Evolutionary conservation across 331 rosid species (phyloP), one percentile per base, ranked within the genome.

Genomic region (Erythrophleum ivorense): DNA sequence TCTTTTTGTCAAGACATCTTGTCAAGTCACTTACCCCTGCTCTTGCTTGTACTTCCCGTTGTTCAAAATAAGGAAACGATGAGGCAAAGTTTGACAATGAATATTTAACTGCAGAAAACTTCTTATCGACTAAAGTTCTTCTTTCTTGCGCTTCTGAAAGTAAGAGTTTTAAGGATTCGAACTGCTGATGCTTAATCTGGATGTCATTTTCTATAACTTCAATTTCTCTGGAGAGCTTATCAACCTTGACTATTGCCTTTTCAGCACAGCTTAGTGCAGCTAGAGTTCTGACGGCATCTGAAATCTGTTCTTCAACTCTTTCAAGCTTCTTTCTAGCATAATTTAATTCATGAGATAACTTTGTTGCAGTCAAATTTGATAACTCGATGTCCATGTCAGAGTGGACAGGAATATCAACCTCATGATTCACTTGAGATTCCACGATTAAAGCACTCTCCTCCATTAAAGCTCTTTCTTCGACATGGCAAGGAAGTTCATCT

Each of bases 71-170:
- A 53, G 81, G 74, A 64, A 89, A 80, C 3, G 98, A 91, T 16
- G 91, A 80, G 78, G 88, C 81, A 16, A 95, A 84, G 85, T 79
- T 90, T 14, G 91, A 89, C 3, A 95, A n/a, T 31, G 97, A 85
- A 89, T 95, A 91, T 86, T 90, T 93, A 70, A 91, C 90, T n/a
- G 99, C 99, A 0, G 89, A 87, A 10, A 95, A 36, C 86, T 91
- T 93, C 29, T 85, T 93, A 43, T 87, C 89, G 54, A 74, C 85
- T 31, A 90, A 74, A 76, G 71, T 71, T 85, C 81, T 85, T 78
- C 87, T 87, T 80, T 91, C 88, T 52, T 82, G 80, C 60, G 84
- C 78, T 84, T 84, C 91, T 29, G 86, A 77, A 49, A 89, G 85
- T 65, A 62, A 29, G 55, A 80, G 83, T 82, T 89, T 84, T 78